These are phyloP conservation scores for Microcos paniculata DNA, from an alignment of 345 rosid species.

Conservation along the genomic window DNA sequence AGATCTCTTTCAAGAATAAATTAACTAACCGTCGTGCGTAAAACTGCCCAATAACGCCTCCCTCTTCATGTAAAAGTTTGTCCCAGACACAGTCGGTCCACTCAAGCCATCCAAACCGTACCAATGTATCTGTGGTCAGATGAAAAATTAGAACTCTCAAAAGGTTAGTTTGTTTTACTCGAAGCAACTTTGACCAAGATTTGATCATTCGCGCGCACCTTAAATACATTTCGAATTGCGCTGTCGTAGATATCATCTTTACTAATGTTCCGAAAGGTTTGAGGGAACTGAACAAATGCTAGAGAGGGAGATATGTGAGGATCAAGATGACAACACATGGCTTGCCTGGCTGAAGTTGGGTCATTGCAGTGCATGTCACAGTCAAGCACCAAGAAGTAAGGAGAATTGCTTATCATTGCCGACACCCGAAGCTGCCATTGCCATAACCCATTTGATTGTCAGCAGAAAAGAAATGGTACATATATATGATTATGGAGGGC, in stretches of 20 bases:
- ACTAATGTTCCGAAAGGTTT: constrained; percentile 33
- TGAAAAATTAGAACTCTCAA: background rate
- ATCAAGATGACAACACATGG: constrained; percentile 45
- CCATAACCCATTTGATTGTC: background rate
- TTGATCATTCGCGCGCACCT: constrained; percentile 17
- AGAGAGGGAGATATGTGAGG: constrained; percentile 28
- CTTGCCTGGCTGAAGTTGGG: constrained; percentile 44
- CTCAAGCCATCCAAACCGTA: constrained; percentile 35
- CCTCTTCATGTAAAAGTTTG: constrained; percentile 48
- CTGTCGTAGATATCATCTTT: constrained; percentile 45
- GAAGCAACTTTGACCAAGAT: too few relatives aligned
- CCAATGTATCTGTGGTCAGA: constrained; percentile 13
- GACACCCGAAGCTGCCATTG: constrained; percentile 51
- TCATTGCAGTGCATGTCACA: constrained; percentile 57
- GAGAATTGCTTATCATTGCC: constrained; percentile 42
- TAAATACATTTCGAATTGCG: constrained; percentile 20
- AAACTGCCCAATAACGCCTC: constrained; percentile 19
- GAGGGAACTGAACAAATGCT: constrained; percentile 50
- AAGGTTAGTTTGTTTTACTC: background rate
- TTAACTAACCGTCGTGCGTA: background rate
- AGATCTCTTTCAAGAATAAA: background rate
- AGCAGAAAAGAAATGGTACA: background rate
- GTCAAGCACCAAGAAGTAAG: constrained; percentile 39
- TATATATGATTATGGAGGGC: background rate
- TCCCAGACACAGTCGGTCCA: constrained; percentile 42